Evolutionary conservation across 2,329 filamentous ascomycete genomes (phyloP).

Genomic region (Onygenales sp.): DNA sequence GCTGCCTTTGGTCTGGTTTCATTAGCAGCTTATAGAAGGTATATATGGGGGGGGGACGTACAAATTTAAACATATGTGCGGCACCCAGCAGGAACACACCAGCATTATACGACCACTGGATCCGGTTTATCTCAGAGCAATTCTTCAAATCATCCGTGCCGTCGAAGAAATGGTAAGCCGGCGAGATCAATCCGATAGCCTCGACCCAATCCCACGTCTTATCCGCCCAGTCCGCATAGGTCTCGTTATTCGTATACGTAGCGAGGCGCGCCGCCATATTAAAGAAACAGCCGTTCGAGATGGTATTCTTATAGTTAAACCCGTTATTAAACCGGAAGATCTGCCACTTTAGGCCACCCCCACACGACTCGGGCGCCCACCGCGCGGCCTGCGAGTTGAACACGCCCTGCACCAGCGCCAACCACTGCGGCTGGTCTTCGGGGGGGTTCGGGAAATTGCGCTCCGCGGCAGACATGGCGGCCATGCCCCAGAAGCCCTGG

Average conservation of each 20-base stretch:
- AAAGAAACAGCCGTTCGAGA: conserved; percentile 45
- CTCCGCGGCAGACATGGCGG: conserved; percentile 28
- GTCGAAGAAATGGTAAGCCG: conserved; percentile 40
- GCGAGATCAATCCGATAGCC: conserved; percentile 35
- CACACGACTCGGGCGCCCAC: conserved; percentile 58
- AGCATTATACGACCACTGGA: conserved; percentile 58
- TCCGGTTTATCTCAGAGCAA: conserved; percentile 52
- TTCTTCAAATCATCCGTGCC: conserved; percentile 44
- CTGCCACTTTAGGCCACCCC: conserved; percentile 72
- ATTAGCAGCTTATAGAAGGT: not conserved
- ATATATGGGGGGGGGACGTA: conserved; percentile 20
- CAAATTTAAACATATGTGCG: conserved; percentile 59
- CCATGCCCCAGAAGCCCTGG: conserved; percentile 30
- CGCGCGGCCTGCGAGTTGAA: conserved; percentile 65
- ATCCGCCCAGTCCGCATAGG: conserved; percentile 29
- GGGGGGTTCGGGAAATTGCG: conserved; percentile 26
- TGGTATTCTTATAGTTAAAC: conserved; percentile 43
- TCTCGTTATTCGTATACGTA: conserved; percentile 28
- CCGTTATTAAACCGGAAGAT: conserved; percentile 51
- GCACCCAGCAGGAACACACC: conserved; percentile 51
- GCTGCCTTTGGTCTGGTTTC: conserved; percentile 29
- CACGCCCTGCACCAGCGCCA: conserved; percentile 62
- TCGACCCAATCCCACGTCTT: conserved; percentile 27
- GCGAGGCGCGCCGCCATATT: conserved; percentile 37
- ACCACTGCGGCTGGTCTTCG: conserved; percentile 52